Conservation (phyloP, 2,329 filamentous ascomycete genomes). For the Rutstroemia sp. region DNA sequence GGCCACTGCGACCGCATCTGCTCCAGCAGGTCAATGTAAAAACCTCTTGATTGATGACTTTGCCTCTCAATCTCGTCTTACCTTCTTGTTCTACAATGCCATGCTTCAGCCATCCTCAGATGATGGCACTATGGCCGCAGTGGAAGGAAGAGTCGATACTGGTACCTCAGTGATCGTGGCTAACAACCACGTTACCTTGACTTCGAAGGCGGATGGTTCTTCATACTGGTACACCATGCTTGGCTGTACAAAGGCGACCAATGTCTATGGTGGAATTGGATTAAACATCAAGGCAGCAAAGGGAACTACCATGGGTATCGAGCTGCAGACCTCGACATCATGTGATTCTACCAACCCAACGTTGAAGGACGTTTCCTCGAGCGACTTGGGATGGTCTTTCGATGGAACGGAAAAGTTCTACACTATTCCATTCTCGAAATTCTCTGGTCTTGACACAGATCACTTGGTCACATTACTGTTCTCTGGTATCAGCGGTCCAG, state of each 20-base stretch:
- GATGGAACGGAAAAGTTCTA: slow-evolving; percentile 54
- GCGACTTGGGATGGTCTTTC: slow-evolving; percentile 51
- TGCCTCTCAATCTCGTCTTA: slow-evolving; percentile 53
- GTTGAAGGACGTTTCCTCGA: slow-evolving; percentile 28
- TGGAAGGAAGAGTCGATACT: slow-evolving; percentile 18
- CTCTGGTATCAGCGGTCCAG: slow-evolving; percentile 36
- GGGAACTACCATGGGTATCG: slow-evolving; percentile 44
- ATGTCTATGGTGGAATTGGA: slow-evolving; percentile 47
- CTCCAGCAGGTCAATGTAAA: slow-evolving; percentile 29
- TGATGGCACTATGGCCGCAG: slow-evolving; percentile 43
- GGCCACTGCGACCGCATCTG: slow-evolving; percentile 1
- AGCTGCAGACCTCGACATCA: slow-evolving; percentile 40
- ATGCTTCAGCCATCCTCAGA: slow-evolving; percentile 48
- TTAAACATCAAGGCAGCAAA: slow-evolving; percentile 46
- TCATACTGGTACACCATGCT: slow-evolving; percentile 54
- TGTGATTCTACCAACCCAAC: slow-evolving; percentile 32
- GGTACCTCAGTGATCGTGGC: slow-evolving; percentile 43
- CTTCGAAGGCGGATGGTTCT: slow-evolving; percentile 35
- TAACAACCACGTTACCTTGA: slow-evolving; percentile 45
- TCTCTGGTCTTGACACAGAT: slow-evolving; percentile 40
- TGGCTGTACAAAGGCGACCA: slow-evolving; percentile 44
- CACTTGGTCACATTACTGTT: slow-evolving; percentile 48
- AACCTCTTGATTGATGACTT: slow-evolving; percentile 50
- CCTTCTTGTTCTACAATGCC: slow-evolving; percentile 54
- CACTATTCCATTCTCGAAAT: slow-evolving; percentile 48